Base-by-base conservation (phyloP, 2,329 filamentous ascomycete genomes). In the Colletotrichum simmondsii region DNA sequence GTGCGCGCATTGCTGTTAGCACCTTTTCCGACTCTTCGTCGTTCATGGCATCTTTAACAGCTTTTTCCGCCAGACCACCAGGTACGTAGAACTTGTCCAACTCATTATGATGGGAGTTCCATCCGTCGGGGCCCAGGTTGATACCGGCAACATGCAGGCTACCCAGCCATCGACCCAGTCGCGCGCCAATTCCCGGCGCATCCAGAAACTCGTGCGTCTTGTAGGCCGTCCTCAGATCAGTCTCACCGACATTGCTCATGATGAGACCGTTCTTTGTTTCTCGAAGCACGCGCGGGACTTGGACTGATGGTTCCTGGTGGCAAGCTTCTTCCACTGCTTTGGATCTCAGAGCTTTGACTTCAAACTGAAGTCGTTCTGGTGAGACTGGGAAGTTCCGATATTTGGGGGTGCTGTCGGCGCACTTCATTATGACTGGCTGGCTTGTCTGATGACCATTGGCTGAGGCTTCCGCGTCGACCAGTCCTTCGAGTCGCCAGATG, bases 391-490 rank as follows among this genome's bases (percentile, higher is more conserved):
- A 14, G 5, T 11, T 19, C 8, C 30, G 19, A 5, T 11, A 22
- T n/a, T 64, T 64, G n/a, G 61, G 16, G 2, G 19, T 28, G 49
- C 61, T 64, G 61, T 64, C 61, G 61, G 61, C 61, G 49, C 61
- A 64, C n/a, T 64, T 64, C 19, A 64, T 10, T 11, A 64, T 30
- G 19, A 30, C 61, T 11, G 61, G 49, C n/a, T 64, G 10, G 12
- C 49, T 12, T 22, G n/a, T 26, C 5, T 28, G 5, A 2, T 35
- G 19, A 22, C 26, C 30, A 22, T 54, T 37, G 26, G 49, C 19
- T 3, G 61, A 54, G 8, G 26, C 26, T 8, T 53, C 42, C 7
- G 60, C 46, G 16, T 53, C 46, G 19, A 7, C 32, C 4, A 64
- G 5, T 16, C 61, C 61, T 12, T 64, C 49, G 5, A 64, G 22